A percentile compares a stretch with the other conserved stretches of the same genome.
Conservation (phyloP, 2,329 filamentous ascomycete genomes). For the Fusarium clavum region DNA sequence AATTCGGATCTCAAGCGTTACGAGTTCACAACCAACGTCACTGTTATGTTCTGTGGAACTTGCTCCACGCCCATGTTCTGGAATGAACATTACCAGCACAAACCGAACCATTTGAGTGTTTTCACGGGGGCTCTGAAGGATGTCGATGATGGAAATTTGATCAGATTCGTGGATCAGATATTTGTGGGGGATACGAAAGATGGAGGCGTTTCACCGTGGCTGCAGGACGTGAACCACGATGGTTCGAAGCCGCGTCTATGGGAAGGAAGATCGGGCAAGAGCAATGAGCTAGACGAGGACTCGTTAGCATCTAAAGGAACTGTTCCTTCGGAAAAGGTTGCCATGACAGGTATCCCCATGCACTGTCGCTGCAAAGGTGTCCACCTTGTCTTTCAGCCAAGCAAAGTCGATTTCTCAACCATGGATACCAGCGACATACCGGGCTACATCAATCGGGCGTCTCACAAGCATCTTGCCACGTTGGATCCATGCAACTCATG, state of each 20-base stretch:
- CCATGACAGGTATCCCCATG: slow-evolving; percentile 50
- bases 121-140: slow-evolving; percentile 56
- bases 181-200: slow-evolving; percentile 64
- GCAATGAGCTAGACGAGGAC: slow-evolving; percentile 46
- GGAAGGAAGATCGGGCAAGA: slow-evolving; percentile 37
- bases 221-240: slow-evolving; percentile 52
- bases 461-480: slow-evolving; percentile 53
- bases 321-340: slow-evolving; percentile 12
- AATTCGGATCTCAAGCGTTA: slow-evolving; percentile 51
- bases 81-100: slow-evolving; percentile 25
- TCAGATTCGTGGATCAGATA: slow-evolving; percentile 54
- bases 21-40: slow-evolving; percentile 49
- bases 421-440: slow-evolving; percentile 50
- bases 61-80: slow-evolving; percentile 61
- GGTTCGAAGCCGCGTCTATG: slow-evolving; percentile 45
- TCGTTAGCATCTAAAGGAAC: slow-evolving; percentile 46
- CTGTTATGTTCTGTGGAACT: slow-evolving; percentile 56
- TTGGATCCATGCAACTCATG: slow-evolving; percentile 63
- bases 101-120: slow-evolving; percentile 42
- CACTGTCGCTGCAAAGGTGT: slow-evolving; percentile 62
- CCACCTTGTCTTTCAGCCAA: slow-evolving; percentile 54
- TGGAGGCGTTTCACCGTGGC: slow-evolving; percentile 62
- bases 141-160: slow-evolving; percentile 40
- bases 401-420: slow-evolving; percentile 40
- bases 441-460: slow-evolving; percentile 57